phyloP scores from a whole-genome alignment of 208 protist genomes.

The Eutreptiella sp. region DNA sequence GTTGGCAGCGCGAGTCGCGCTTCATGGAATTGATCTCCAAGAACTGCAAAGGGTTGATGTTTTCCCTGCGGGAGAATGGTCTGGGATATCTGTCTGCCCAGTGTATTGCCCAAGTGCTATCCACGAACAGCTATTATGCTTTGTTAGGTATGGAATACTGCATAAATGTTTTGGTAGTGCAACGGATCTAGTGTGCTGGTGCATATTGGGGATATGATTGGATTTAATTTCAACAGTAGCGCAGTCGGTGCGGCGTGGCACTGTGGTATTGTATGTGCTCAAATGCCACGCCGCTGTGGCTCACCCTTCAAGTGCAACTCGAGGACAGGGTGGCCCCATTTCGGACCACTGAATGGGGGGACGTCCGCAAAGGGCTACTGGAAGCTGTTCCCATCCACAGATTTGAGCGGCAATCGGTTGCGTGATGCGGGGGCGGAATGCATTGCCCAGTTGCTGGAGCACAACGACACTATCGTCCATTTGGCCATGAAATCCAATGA shows the following conservation, averaged over 20 bases:
- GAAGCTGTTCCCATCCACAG: slow-evolving; percentile 23
- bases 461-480: slow-evolving; percentile 67
- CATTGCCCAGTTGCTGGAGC: slow-evolving; percentile 63
- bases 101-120: slow-evolving; percentile 64
- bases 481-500: slow-evolving; percentile 79
- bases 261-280: too few relatives aligned
- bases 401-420: slow-evolving; percentile 77
- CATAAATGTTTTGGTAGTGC: too few relatives aligned
- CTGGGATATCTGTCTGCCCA: slow-evolving; percentile 60
- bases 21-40: slow-evolving; percentile 81
- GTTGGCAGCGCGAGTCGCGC: slow-evolving; percentile 73
- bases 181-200: too few relatives aligned
- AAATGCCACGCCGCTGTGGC: too few relatives aligned
- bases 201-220: too few relatives aligned
- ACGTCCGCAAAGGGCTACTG: too few relatives aligned
- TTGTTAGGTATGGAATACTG: too few relatives aligned
- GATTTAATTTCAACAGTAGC: too few relatives aligned
- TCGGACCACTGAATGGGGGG: too few relatives aligned
- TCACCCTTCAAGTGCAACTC: too few relatives aligned
- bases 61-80: slow-evolving; percentile 73
- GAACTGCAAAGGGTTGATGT: slow-evolving; percentile 74
- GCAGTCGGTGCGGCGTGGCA: too few relatives aligned
- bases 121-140: slow-evolving; percentile 65
- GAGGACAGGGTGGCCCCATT: too few relatives aligned
- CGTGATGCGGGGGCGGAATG: slow-evolving; percentile 66